Base-by-base conservation (phyloP, 176 grass and related monocot genomes). In the Eleusine indica region DNA sequence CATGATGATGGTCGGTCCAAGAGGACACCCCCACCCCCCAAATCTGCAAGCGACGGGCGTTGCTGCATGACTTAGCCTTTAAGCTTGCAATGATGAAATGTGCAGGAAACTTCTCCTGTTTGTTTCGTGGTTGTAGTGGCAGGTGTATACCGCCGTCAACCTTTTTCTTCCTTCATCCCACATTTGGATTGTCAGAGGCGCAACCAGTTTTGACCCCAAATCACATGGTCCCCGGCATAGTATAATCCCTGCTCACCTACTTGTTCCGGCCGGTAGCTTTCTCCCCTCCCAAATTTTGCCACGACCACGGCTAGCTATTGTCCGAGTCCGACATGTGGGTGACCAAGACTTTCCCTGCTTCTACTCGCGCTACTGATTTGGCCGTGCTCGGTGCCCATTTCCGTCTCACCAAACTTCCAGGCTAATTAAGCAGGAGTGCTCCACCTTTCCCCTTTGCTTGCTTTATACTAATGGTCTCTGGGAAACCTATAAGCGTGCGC, bases 1-100 rank as follows among this genome's bases (percentile, higher is more conserved):
- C 9, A 75, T 68, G 71, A 87, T 68, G 70, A 11, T 62, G 10
- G 11, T 76, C 57, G n/a, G 32, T 14, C 77, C 39, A 22, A 6
- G 15, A 4, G 7, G 58, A 32, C 80, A 73, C 6, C 87, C 88
- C 73, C 47, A 32, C 80, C 67, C 6, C 87, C 88, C 73, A 71
- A 75, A 80, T 80, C 88, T 70, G 80, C 74, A 68, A 86, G 74
- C 49, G 66, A 86, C 8, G 9, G 28, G 43, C 52, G 8, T 8
- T 44, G 17, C n/a, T 58, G 74, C 84, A 76, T 90, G 80, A 80
- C 88, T 90, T 87, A 19, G 52, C 84, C 80, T 75, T 42, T 78
- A 90, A 87, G 88, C 41, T 74, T 74, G 17, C 66, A 57, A 12
- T 6, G 83, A 72, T 51, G 78, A 14, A 71, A 29, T 42, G n/a